Base-by-base conservation (phyloP, 2,329 filamentous ascomycete genomes). In the Aspergillus pseudoglaucus region DNA sequence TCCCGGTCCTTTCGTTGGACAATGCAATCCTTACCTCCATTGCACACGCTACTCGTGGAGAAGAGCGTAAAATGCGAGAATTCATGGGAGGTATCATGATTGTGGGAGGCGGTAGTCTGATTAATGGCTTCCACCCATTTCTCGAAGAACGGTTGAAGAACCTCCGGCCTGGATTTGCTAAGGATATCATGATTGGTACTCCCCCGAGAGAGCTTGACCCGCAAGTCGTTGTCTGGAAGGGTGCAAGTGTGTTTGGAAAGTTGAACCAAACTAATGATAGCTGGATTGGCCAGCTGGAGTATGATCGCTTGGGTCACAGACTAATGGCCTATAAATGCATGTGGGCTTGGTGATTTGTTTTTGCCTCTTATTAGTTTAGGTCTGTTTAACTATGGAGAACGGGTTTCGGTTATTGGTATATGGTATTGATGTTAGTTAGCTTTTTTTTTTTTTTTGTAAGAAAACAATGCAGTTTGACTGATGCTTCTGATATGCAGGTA, bases 221-320 rank as follows among this genome's bases (percentile, higher is more conserved):
- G 51, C 90, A 96, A 70, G 90, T 97, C n/a, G 87, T 97, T 46
- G 84, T 85, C 7, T 98, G 93, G 93, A 98, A 98, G 77, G 93
- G 93, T 3, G 93, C 88, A 0, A 95, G 90, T 64, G 90, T 98
- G 14, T 98, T 96, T 75, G 90, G 89, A 2, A 90, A 95, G 72
- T 73, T 97, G 58, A 81, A 84, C 51, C 75, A 74, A 41, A 90
- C 89, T 14, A 97, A 97, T 70, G 93, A 98, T 67, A 93, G 87
- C 60, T 98, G 93, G 93, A 88, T 97, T 62, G 86, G 85, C 12
- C 81, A 82, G 42, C 77, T 85, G 59, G 91, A 97, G 75, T 96
- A 91, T 69, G 90, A 96, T 72, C 81, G 88, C 50, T 66, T 96
- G 46, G 91, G 90, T 3, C 79, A 83, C 50, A 80, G 93, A 61